Evolutionary conservation across 192 early-diverging fungal genomes (phyloP).

Genomic region (Backusella liffmaniae): DNA sequence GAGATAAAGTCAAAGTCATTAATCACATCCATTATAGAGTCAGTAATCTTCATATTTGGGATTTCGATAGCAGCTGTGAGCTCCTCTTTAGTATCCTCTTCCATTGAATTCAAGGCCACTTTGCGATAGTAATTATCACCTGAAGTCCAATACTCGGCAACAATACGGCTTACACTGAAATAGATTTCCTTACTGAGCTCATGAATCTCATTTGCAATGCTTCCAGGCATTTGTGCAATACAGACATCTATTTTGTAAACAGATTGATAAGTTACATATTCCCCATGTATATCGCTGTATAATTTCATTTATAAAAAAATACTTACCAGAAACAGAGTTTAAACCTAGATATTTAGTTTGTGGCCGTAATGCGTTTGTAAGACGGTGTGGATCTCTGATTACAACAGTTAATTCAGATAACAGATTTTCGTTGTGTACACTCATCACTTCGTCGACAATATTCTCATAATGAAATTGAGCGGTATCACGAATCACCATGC

Average conservation of each 20-base stretch:
- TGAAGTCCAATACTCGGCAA: not conserved
- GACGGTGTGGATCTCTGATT: not conserved
- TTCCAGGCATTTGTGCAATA: constrained; percentile 16
- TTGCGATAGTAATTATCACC: not conserved
- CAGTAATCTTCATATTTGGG: constrained; percentile 3
- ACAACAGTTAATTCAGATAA: not conserved
- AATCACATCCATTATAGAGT: not conserved
- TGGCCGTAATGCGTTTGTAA: not conserved
- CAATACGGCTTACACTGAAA: not conserved
- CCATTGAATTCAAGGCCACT: not conserved
- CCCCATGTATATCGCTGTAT: not conserved
- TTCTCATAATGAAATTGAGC: constrained; percentile 9
- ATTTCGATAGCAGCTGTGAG: not conserved
- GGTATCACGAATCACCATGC: not conserved
- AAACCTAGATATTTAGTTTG: not conserved
- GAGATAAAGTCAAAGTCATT: not conserved
- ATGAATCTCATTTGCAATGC: constrained; percentile 13
- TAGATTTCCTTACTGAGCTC: constrained; percentile 11
- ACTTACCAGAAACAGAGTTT: not conserved
- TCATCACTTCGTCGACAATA: constrained; percentile 2
- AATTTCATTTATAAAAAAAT: not conserved
- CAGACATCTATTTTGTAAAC: not conserved
- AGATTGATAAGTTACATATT: not conserved
- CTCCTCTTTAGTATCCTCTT: not conserved
- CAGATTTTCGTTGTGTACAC: constrained; percentile 4